Base-by-base conservation (phyloP, 306 rosid species). In the Castanea mollissima region DNA sequence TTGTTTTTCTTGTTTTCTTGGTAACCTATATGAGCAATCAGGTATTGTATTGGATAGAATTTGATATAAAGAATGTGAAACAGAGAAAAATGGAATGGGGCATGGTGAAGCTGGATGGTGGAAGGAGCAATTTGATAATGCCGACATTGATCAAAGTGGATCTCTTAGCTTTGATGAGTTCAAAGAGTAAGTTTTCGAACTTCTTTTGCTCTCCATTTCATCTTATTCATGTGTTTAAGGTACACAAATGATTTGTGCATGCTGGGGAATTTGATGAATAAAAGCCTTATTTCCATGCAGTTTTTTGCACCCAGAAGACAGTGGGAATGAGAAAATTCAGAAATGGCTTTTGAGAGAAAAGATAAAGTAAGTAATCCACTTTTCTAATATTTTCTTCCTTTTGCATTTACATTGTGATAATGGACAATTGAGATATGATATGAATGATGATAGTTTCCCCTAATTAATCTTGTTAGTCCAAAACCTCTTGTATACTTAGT, bases 41-140 rank as follows among this genome's bases (percentile, higher is more conserved):
- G 54, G 11, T 49, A 16, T 64, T 31, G 3, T 15, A 63, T 29
- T 63, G 41, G 20, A 63, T 62, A 62, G 1, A 32, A 12, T 77
- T 41, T 69, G 69, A 82, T 55, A 72, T 55, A 20, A 63, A 52
- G 16, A 35, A 10, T 51, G 6, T 86, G 79, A 77, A 84, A 81
- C 86, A 92, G 98, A 79, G 76, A 85, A 69, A 41, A 87, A 83
- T 21, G 87, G 74, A 29, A 85, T 69, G 91, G 82, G 44, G 34
- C 85, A 94, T 78, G 96, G 92, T 46, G 94, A 86, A 82, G 92
- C 96, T 80, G 97, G 94, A 70, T 94, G 98, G 97, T 92, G 94
- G 96, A 87, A 73, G 77, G 85, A 83, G 78, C 89, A 67, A 79
- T 90, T 94, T 85, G 74, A 78, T 4, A 78, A 76, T 62, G 94